A percentile compares a stretch with the other conserved stretches of the same genome.
Conservation (phyloP, 805 yeast genomes). For the Starmerella apicola region DNA sequence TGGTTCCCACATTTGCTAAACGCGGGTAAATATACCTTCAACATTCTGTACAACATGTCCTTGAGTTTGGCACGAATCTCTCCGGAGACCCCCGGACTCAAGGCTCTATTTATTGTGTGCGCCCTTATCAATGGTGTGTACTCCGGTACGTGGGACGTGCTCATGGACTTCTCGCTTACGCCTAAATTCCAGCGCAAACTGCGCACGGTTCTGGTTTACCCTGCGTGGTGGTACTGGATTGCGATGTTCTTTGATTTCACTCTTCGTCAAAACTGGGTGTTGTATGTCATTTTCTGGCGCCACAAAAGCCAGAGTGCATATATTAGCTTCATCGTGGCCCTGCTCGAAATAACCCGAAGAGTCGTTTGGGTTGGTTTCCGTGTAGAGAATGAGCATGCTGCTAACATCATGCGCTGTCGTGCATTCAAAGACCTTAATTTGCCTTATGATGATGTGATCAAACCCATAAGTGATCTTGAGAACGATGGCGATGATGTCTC, state of each 20-base stretch:
- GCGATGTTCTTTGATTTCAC: slow-evolving; percentile 66
- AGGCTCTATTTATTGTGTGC: slow-evolving; percentile 55
- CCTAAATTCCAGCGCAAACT: slow-evolving; percentile 25
- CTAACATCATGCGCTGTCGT: slow-evolving; percentile 72
- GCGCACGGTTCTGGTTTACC: slow-evolving; percentile 30
- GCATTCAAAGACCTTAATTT: slow-evolving; percentile 80
- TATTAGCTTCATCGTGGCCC: slow-evolving; percentile 70
- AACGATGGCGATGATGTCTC: too few relatives aligned
- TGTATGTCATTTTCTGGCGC: slow-evolving; percentile 63
- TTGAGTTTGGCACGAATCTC: slow-evolving; percentile 71
- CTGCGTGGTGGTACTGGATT: slow-evolving; percentile 50
- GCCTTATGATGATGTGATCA: slow-evolving; percentile 51
- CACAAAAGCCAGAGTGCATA: slow-evolving; percentile 80
- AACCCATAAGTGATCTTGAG: too few relatives aligned
- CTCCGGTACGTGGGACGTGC: slow-evolving; percentile 72
- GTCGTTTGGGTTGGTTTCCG: slow-evolving; percentile 85
- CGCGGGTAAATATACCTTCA: slow-evolving; percentile 59
- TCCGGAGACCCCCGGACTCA: slow-evolving; percentile 27
- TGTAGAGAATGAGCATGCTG: slow-evolving; percentile 91
- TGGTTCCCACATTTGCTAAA: slow-evolving; percentile 95
- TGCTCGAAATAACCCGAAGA: slow-evolving; percentile 72
- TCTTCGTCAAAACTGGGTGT: slow-evolving; percentile 82
- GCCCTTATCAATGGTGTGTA: slow-evolving; percentile 62
- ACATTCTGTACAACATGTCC: slow-evolving; percentile 55
- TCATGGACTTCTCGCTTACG: slow-evolving; percentile 95